Base-by-base conservation (phyloP, 2,329 filamentous ascomycete species). In the Calonectria ilicicola region DNA sequence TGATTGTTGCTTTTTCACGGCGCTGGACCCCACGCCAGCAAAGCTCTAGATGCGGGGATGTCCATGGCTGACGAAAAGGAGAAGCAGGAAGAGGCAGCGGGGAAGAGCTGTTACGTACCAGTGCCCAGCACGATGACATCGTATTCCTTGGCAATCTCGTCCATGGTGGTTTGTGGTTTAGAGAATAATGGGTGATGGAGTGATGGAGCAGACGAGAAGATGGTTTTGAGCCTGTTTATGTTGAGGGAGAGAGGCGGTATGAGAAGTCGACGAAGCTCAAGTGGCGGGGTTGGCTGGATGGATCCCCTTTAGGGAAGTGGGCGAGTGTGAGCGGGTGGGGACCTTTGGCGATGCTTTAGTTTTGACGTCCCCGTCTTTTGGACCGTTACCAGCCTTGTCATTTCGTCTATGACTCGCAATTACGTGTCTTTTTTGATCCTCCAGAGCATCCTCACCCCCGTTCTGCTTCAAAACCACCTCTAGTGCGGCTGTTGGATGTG, bases 71-170 rank as follows among this genome's bases (percentile, higher is more conserved):
- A 7, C 35, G 40, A 56, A 72, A 66, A 53, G 70, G 63, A 68
- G 67, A 73, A 70, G 67, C 53, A 62, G 62, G 53, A 32, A n/a
- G 32, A 6, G 14, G 58, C 53, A 23, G 32, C 12, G 44, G 38
- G 40, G 38, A 47, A 21, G 8, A n/a, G n/a, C 47, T 12, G 47
- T 62, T 79, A 86, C 91, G 83, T 89, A 98, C 95, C 96, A 85
- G 97, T 99, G 90, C 97, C 97, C 85, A 99, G 92, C 84, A 99
- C 97, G 84, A 99, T 92, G 86, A 98, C 95, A 91, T 99, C 97
- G 91, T 99, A 99, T 87, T 98, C 96, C 84, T 95, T 94, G 80
- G 96, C 95, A 84, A 99, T 98, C 87, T 98, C 97, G 84, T 98
- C 97, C 97, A 98, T 98, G 87, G 75, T 90, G 75, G 56, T 71